Base-by-base conservation (phyloP, 495 filamentous ascomycete genomes). In the Pseudotulostoma volvatum region DNA sequence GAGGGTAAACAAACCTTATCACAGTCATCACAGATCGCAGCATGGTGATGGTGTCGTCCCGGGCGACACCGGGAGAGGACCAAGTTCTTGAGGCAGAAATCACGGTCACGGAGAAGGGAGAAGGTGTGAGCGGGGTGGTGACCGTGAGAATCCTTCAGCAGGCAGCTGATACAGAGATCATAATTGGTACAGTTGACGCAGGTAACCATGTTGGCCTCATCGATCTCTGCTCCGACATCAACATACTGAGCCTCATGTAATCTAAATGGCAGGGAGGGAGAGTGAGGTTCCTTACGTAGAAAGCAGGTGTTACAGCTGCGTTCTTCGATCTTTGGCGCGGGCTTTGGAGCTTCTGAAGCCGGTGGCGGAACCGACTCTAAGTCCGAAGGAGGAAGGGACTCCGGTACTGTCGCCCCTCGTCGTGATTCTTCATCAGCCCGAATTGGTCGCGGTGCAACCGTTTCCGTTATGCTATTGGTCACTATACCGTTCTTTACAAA, bases 231-330 rank as follows among this genome's bases (percentile, higher is more conserved):
- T 15, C 35, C 8, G 44, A 11, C 23, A 37, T 19, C 51, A 44
- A 55, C 46, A 35, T 32, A 36, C 15, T 28, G 23, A 37, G 20
- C 25, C 5, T 20, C 11, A 18, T 17, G 18, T 18, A n/a, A 37
- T 31, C 17, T 4, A 14, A n/a, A 28, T 1, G 11, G 15, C n/a
- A 11, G 8, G 18, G 9, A n/a, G 9, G 3, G 18, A 36, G 36
- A 9, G 13, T 7, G 20, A 33, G n/a, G 21, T 15, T 41, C 48
- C 68, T 52, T 66, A 84, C 79, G 78, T 57, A 69, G 68, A 41
- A 93, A 77, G 55, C 90, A 96, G 48, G 69, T 81, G 63, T 96
- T 96, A 73, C 90, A 97, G 18, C 85, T 93, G 15, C 84, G 84
- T 35, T 77, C 71, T 4, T 69, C 68, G 37, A 54, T 34, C 41